phyloP scores from a whole-genome alignment of 495 filamentous ascomycete genomes.

The Xylaria grammica region DNA sequence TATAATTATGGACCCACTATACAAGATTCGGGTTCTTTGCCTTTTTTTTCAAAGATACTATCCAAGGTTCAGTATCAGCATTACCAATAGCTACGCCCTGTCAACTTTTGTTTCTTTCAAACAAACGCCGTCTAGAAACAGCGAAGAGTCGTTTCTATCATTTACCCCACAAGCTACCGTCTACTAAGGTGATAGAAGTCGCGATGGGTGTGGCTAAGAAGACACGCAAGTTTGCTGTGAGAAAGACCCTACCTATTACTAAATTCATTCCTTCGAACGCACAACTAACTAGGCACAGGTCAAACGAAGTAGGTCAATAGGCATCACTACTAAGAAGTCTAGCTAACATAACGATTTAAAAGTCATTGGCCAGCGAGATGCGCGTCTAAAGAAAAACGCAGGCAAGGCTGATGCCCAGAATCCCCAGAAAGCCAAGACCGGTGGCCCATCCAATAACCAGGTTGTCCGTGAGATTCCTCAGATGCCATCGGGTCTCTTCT shows the following conservation, averaged over 20 bases:
- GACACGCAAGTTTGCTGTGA: conserved; percentile 63
- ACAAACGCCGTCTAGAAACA: background rate
- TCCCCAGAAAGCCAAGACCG: conserved; percentile 60
- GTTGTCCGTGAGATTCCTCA: conserved; percentile 75
- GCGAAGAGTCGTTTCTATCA: background rate
- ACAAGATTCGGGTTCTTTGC: background rate
- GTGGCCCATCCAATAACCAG: conserved; percentile 38
- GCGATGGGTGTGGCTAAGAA: conserved; percentile 68
- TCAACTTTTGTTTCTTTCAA: background rate
- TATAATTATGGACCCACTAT: background rate
- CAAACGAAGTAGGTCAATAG: conserved; percentile 19
- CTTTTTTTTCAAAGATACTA: too few species aligned
- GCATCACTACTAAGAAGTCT: background rate
- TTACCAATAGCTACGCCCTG: background rate
- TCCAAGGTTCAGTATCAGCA: background rate
- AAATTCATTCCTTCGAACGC: background rate
- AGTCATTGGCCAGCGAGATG: conserved; percentile 65
- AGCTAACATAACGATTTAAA: conserved; percentile 11
- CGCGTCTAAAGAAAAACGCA: conserved; percentile 61
- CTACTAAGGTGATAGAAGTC: conserved; percentile 17
- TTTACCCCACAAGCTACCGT: background rate
- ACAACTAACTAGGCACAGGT: conserved; percentile 19
- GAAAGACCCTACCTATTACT: conserved; percentile 38
- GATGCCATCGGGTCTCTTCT: conserved; percentile 88
- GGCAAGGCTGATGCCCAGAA: conserved; percentile 58